phyloP scores from a whole-genome alignment of 495 filamentous ascomycete species.

The Hypoxylon crocopeplum region DNA sequence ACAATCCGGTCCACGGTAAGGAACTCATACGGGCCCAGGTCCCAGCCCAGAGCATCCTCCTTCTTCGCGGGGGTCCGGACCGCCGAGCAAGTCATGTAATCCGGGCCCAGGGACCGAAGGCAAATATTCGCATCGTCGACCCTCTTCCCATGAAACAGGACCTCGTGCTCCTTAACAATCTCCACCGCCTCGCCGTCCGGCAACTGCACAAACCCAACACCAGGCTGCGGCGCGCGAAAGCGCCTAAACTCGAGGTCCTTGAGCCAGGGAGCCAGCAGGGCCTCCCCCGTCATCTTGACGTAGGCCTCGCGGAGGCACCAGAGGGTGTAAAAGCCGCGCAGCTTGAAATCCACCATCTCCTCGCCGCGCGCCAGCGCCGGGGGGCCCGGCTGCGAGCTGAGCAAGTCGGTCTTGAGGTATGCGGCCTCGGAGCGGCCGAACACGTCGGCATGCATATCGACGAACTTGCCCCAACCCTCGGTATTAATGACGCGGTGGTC shows the following conservation, averaged over 20 bases:
- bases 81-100: slow-evolving; percentile 57
- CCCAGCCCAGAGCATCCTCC: slow-evolving; percentile 47
- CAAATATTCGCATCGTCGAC: slow-evolving; percentile 55
- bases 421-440: slow-evolving; percentile 59
- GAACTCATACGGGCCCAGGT: slow-evolving; percentile 46
- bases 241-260: slow-evolving; percentile 55
- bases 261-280: slow-evolving; percentile 81
- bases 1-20: slow-evolving; percentile 49
- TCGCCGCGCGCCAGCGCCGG: slow-evolving; percentile 23
- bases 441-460: slow-evolving; percentile 81
- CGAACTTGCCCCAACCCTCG: slow-evolving; percentile 68
- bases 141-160: slow-evolving; percentile 45
- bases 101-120: slow-evolving; percentile 48
- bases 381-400: slow-evolving; percentile 31
- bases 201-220: no score
- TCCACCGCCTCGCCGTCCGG: no score
- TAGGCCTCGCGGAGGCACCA: slow-evolving; percentile 93
- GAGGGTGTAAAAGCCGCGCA: slow-evolving; percentile 83
- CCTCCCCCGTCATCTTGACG: slow-evolving; percentile 92
- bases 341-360: slow-evolving; percentile 43
- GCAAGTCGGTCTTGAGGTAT: slow-evolving; percentile 47
- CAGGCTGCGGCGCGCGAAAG: slow-evolving; percentile 44
- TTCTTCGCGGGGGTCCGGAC: slow-evolving; percentile 47
- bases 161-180: slow-evolving; percentile 44
- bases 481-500: slow-evolving; percentile 55